Conservation (phyloP, 108 stramenopile genomes). For the Cyclostephanos invisitatus region DNA sequence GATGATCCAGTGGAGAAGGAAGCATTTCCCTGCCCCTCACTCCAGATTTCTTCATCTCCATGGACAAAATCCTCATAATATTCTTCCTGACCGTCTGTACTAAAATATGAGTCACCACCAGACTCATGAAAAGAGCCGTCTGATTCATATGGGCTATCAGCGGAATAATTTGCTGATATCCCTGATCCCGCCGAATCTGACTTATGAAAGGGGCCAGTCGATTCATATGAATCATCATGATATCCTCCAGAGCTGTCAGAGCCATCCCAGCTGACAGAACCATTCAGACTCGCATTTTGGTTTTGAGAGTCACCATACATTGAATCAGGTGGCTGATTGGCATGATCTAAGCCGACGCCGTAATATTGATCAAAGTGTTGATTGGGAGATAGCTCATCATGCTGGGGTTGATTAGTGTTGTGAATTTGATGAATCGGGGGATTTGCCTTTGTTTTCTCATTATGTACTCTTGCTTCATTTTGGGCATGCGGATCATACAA, state of each 20-base stretch:
- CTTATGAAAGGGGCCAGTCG: conserved; percentile 21
- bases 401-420: conserved; percentile 9
- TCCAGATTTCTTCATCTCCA: conserved; percentile 5
- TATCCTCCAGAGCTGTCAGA: conserved; percentile 7
- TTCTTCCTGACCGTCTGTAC: conserved; percentile 1
- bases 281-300: conserved; percentile 8
- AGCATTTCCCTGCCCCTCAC: not conserved
- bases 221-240: conserved; percentile 15
- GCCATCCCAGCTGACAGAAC: conserved; percentile 9
- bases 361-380: conserved; percentile 51
- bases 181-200: conserved; percentile 19
- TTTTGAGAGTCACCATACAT: conserved; percentile 52
- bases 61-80: not conserved
- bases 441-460: conserved; percentile 17
- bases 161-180: not conserved
- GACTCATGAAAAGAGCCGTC: not conserved
- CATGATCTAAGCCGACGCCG: conserved; percentile 39
- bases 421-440: conserved; percentile 3
- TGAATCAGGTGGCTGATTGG: conserved; percentile 41
- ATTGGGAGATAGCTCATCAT: conserved; percentile 27
- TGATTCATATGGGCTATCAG: conserved; percentile 5
- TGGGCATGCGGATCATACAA: conserved; percentile 48
- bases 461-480: conserved; percentile 41
- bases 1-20: conserved; percentile 8
- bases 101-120: not conserved